A percentile compares a stretch with the other conserved stretches of the same genome.
Evolutionary conservation across 495 filamentous ascomycete genomes (phyloP).

Genomic region (Hapsidospora chrysogenum): DNA sequence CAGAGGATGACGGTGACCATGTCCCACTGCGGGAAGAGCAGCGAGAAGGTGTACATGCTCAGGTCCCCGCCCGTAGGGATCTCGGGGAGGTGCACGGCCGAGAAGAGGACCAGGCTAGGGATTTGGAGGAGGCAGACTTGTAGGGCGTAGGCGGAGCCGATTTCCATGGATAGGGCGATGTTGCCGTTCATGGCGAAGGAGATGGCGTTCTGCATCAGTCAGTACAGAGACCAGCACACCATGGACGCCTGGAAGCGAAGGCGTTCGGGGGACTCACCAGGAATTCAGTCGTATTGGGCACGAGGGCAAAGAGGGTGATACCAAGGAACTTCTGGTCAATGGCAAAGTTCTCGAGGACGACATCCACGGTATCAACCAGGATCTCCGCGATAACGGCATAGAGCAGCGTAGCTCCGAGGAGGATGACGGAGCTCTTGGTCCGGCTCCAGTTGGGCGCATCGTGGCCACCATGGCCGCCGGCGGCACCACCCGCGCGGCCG

Average conservation of each 20-base stretch:
- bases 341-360: conserved; percentile 73
- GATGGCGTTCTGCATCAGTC: conserved; percentile 71
- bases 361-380: conserved; percentile 87
- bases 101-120: conserved; percentile 83
- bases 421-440: conserved; percentile 71
- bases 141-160: conserved; percentile 90
- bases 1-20: conserved; percentile 96
- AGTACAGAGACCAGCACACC: conserved; percentile 9
- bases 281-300: conserved; percentile 97
- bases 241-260: background rate
- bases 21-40: conserved; percentile 98
- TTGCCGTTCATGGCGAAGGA: conserved; percentile 99
- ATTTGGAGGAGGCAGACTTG: conserved; percentile 97
- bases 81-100: conserved; percentile 38
- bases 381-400: conserved; percentile 97
- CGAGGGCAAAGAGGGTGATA: conserved; percentile 90
- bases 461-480: conserved; percentile 51
- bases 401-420: conserved; percentile 77
- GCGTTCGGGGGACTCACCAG: conserved; percentile 41
- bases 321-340: conserved; percentile 97
- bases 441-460: conserved; percentile 97
- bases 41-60: conserved; percentile 56
- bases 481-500: conserved; percentile 5
- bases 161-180: conserved; percentile 97
- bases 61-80: conserved; percentile 10